These are phyloP conservation scores for Buxus sempervirens DNA, from an alignment of 164 flowering plant species.

Conservation along the genomic window DNA sequence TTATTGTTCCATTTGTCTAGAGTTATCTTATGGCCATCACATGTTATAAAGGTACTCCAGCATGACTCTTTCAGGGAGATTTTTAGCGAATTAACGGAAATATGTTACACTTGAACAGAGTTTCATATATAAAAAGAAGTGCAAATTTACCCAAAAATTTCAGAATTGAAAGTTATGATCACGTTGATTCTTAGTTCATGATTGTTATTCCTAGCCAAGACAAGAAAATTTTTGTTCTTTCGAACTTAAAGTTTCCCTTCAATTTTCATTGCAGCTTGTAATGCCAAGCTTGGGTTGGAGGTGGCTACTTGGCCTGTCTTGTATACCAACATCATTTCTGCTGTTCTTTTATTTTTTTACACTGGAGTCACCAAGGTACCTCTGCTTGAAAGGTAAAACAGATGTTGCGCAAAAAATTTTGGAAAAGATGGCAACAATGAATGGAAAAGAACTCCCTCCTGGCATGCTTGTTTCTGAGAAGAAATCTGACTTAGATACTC, in stretches of 20 bases:
- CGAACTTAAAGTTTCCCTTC: not conserved
- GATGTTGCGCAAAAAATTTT: constrained; percentile 49
- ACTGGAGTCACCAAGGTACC: constrained; percentile 88
- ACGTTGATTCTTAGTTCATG: no score
- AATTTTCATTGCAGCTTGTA: constrained; percentile 43
- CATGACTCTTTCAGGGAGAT: not conserved
- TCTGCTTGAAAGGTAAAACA: constrained; percentile 65
- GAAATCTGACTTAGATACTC: constrained; percentile 23
- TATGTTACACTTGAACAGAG: not conserved
- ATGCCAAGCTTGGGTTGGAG: constrained; percentile 97
- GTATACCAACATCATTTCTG: constrained; percentile 65
- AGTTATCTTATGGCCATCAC: not conserved
- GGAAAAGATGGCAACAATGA: constrained; percentile 56
- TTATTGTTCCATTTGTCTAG: not conserved
- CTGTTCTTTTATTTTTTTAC: constrained; percentile 54
- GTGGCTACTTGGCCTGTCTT: constrained; percentile 82
- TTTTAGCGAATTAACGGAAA: no score
- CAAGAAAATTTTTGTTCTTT: not conserved
- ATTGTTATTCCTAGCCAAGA: not conserved
- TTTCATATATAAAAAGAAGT: no score
- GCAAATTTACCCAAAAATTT: no score
- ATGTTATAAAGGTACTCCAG: not conserved
- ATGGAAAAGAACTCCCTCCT: constrained; percentile 53
- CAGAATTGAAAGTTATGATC: no score
- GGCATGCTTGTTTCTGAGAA: constrained; percentile 59